phyloP scores from a whole-genome alignment of 345 rosid species.

The Stellera chamaejasme region DNA sequence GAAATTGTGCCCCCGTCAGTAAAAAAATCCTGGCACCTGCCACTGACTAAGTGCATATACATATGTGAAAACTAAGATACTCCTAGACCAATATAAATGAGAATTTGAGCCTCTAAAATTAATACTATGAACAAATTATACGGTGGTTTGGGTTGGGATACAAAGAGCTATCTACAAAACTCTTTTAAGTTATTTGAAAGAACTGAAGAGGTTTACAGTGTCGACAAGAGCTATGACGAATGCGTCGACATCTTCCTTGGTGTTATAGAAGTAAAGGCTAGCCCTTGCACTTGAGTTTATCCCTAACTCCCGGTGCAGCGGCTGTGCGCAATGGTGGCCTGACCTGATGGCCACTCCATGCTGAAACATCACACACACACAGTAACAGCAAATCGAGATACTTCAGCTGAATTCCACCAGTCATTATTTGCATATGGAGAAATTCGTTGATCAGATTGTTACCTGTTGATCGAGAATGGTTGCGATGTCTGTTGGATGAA shows the following conservation, averaged over 20 bases:
- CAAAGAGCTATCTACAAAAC: background rate
- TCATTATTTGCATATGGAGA: background rate
- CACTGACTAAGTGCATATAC: no score
- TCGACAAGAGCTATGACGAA: slow-evolving; percentile 67
- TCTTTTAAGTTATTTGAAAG: slow-evolving; percentile 49
- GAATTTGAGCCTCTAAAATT: no score
- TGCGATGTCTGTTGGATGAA: slow-evolving; percentile 91
- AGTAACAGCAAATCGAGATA: slow-evolving; percentile 8
- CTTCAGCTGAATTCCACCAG: background rate
- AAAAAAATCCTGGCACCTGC: no score
- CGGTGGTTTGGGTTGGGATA: no score
- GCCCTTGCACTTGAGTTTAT: slow-evolving; percentile 85
- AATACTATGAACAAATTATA: no score
- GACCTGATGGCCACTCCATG: slow-evolving; percentile 97
- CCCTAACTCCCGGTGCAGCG: slow-evolving; percentile 80
- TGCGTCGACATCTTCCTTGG: slow-evolving; percentile 72
- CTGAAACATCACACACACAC: slow-evolving; percentile 28
- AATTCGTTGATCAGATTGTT: slow-evolving; percentile 2
- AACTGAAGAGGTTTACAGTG: slow-evolving; percentile 67
- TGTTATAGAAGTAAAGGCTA: slow-evolving; percentile 90
- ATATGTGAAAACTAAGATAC: no score
- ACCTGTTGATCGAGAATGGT: slow-evolving; percentile 95
- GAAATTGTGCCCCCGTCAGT: no score
- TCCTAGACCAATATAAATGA: no score
- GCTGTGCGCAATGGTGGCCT: slow-evolving; percentile 97